These are phyloP conservation scores for Phoma sp. DNA, from an alignment of 2,329 filamentous ascomycete species.

Conservation along the genomic window DNA sequence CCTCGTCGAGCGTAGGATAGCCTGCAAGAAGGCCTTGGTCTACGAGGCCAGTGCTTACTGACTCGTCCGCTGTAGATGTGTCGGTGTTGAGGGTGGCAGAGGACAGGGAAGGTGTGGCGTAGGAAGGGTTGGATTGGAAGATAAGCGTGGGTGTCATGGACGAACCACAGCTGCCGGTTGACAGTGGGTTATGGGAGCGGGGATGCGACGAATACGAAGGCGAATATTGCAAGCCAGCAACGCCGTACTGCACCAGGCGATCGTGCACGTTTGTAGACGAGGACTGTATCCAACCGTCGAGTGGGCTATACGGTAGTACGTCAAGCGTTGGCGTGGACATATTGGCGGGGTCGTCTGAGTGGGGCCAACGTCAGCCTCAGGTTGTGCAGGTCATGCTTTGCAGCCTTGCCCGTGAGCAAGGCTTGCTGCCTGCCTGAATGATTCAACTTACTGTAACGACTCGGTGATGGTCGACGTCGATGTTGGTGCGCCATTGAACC, in stretches of 20 bases:
- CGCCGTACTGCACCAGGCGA: background rate
- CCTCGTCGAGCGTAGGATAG: constrained; percentile 35
- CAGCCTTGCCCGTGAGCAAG: background rate
- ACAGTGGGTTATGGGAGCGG: constrained; percentile 19
- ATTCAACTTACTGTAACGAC: constrained; percentile 1
- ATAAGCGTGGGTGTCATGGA: constrained; percentile 44
- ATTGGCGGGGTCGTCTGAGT: constrained; percentile 3
- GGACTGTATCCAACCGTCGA: background rate
- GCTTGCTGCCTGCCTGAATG: background rate
- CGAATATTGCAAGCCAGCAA: background rate
- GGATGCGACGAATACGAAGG: background rate
- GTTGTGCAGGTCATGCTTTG: constrained; percentile 4
- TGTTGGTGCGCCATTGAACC: background rate
- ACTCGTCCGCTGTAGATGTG: constrained; percentile 36
- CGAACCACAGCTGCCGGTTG: constrained; percentile 25
- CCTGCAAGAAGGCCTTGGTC: constrained; percentile 31
- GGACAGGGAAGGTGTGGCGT: constrained; percentile 33
- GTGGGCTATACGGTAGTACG: background rate
- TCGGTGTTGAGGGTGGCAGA: constrained; percentile 27
- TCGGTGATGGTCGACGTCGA: background rate
- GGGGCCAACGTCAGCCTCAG: constrained; percentile 8
- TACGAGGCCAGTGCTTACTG: constrained; percentile 35
- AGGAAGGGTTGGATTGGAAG: constrained; percentile 34
- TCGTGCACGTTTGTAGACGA: background rate
- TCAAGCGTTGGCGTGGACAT: background rate